Evolutionary conservation across 2,329 filamentous ascomycete genomes (phyloP).

Genomic region (Fusarium agapanthi): DNA sequence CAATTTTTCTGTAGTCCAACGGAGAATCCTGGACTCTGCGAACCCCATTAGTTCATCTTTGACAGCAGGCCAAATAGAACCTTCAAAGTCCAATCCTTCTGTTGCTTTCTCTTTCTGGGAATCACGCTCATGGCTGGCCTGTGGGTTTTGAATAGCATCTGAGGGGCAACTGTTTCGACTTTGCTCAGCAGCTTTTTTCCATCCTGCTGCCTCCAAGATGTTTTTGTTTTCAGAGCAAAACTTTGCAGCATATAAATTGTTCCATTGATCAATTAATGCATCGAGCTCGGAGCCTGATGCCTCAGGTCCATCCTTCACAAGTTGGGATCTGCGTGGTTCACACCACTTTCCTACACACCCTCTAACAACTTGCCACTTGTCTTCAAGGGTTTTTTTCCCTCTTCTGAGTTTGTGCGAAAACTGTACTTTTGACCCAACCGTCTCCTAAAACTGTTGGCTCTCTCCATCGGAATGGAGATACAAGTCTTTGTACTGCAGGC

Average conservation of each 20-base stretch:
- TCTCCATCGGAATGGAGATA: neutral
- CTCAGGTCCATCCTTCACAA: rapidly evolving
- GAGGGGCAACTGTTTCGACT: neutral
- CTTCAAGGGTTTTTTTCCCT: no score
- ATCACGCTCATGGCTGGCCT: neutral
- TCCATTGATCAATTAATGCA: neutral
- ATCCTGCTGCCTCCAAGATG: neutral
- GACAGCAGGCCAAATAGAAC: neutral
- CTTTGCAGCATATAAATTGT: rapidly evolving
- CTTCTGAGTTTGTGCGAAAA: neutral
- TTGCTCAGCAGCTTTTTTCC: neutral
- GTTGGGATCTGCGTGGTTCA: rapidly evolving
- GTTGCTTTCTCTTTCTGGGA: rapidly evolving
- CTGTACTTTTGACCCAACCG: neutral
- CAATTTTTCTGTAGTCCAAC: neutral
- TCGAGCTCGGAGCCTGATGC: rapidly evolving
- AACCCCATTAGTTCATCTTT: neutral
- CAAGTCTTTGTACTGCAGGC: neutral
- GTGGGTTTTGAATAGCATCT: rapidly evolving
- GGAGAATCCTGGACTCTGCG: neutral
- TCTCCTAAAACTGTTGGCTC: neutral
- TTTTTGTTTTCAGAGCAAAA: neutral
- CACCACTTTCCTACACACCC: neutral
- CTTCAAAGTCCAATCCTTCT: neutral
- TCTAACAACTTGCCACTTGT: neutral